phyloP scores from a whole-genome alignment of 805 yeast species.

The Suhomyces pyralidae region DNA sequence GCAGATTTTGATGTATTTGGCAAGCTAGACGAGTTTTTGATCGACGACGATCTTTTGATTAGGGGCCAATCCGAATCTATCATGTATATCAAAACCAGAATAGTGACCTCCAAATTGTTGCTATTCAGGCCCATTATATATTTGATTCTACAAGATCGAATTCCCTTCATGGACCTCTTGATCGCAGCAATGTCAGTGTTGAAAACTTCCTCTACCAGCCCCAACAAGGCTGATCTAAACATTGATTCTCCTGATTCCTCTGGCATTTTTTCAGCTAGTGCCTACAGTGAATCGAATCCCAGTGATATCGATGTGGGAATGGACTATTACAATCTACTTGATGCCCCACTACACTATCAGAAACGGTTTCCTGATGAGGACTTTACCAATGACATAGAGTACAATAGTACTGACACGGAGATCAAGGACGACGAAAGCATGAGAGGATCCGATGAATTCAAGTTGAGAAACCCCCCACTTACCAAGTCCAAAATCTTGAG shows the following conservation, averaged over 20 bases:
- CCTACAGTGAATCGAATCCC: slow-evolving; percentile 1
- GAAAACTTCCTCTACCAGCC: slow-evolving; percentile 2
- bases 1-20: slow-evolving; percentile 15
- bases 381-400: slow-evolving; percentile 24
- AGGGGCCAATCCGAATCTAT: slow-evolving; percentile 35
- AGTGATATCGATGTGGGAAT: slow-evolving; percentile 13
- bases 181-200: slow-evolving; percentile 22
- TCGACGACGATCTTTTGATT: slow-evolving; percentile 32
- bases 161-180: slow-evolving; percentile 24
- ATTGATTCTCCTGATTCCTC: slow-evolving; percentile 7
- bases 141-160: slow-evolving; percentile 28
- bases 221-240: not conserved
- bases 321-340: slow-evolving; percentile 17
- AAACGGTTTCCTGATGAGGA: slow-evolving; percentile 30
- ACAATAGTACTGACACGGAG: slow-evolving; percentile 9
- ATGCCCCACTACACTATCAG: slow-evolving; percentile 29
- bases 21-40: slow-evolving; percentile 31
- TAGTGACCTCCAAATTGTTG: slow-evolving; percentile 29
- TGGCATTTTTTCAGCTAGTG: not conserved
- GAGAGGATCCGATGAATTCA: slow-evolving; percentile 13
- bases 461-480: slow-evolving; percentile 17
- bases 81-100: slow-evolving; percentile 38
- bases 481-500: slow-evolving; percentile 25
- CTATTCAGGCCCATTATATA: slow-evolving; percentile 35
- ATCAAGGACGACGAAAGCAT: not conserved